phyloP scores from a whole-genome alignment of 768 basidiomycete species.

The Boletus sp. region DNA sequence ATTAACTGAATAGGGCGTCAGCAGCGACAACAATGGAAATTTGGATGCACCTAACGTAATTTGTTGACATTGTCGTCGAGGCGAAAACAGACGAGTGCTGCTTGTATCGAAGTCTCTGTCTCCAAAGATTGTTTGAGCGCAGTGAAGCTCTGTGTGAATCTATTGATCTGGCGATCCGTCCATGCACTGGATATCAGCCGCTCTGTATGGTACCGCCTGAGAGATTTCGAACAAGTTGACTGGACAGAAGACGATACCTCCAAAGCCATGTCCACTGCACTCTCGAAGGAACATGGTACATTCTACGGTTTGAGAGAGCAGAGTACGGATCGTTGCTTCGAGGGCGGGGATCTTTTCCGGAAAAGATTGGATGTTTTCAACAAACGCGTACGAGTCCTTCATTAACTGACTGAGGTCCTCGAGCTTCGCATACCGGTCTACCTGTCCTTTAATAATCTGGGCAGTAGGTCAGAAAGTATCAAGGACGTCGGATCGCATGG shows the following conservation, averaged over 20 bases:
- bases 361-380: constrained; percentile 27
- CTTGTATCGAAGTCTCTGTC: constrained; percentile 23
- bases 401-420: constrained; percentile 29
- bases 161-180: constrained; percentile 19
- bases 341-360: constrained; percentile 27
- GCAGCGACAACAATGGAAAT: neutral
- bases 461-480: constrained; percentile 2
- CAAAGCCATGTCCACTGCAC: constrained; percentile 34
- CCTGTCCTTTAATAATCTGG: constrained; percentile 30
- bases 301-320: constrained; percentile 35
- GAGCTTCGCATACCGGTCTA: constrained; percentile 25
- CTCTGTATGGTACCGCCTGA: constrained; percentile 14
- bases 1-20: constrained; percentile 11
- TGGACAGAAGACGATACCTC: constrained; percentile 18
- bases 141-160: constrained; percentile 22
- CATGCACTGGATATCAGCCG: constrained; percentile 14
- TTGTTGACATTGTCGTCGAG: constrained; percentile 26
- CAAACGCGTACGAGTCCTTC: constrained; percentile 31
- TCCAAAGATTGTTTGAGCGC: constrained; percentile 26
- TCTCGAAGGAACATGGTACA: constrained; percentile 37
- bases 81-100: constrained; percentile 27
- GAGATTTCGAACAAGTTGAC: neutral
- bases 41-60: constrained; percentile 19
- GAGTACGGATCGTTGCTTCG: constrained; percentile 23
- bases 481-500: neutral